phyloP scores from a whole-genome alignment of 2,329 filamentous ascomycete species.

The Claviceps maximensis region DNA sequence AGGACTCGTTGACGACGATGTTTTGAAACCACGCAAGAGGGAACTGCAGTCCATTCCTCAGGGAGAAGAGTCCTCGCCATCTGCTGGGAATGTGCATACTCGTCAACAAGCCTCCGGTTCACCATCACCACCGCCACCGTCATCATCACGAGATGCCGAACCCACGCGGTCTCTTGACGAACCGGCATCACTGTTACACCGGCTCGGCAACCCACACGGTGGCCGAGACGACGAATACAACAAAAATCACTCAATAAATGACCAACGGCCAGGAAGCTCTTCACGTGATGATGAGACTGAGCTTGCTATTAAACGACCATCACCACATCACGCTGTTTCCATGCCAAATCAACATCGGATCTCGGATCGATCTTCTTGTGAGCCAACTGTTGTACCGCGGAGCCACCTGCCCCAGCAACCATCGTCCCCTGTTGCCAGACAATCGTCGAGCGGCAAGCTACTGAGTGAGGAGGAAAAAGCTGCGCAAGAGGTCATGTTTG shows the following conservation, averaged over 20 bases:
- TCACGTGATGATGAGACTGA: conserved; percentile 30
- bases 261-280: conserved; percentile 25
- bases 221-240: conserved; percentile 23
- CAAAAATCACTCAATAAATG: conserved; percentile 16
- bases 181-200: conserved; percentile 27
- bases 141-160: conserved; percentile 17
- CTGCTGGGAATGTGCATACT: conserved; percentile 12
- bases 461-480: conserved; percentile 54
- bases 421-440: conserved; percentile 10
- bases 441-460: conserved; percentile 12
- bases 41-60: conserved; percentile 24
- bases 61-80: conserved; percentile 14
- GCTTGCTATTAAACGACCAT: conserved; percentile 37
- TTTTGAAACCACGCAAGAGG: conserved; percentile 28
- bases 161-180: conserved; percentile 29
- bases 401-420: conserved; percentile 12
- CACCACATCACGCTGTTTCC: conserved; percentile 33
- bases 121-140: neutral
- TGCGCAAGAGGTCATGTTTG: conserved; percentile 78
- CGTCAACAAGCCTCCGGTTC: conserved; percentile 27
- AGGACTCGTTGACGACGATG: conserved; percentile 65
- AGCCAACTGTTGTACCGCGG: conserved; percentile 22
- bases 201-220: conserved; percentile 29
- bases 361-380: conserved; percentile 13
- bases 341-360: conserved; percentile 30